phyloP scores from a whole-genome alignment of 441 rosid species.

The Pelargonium cotyledonis region DNA sequence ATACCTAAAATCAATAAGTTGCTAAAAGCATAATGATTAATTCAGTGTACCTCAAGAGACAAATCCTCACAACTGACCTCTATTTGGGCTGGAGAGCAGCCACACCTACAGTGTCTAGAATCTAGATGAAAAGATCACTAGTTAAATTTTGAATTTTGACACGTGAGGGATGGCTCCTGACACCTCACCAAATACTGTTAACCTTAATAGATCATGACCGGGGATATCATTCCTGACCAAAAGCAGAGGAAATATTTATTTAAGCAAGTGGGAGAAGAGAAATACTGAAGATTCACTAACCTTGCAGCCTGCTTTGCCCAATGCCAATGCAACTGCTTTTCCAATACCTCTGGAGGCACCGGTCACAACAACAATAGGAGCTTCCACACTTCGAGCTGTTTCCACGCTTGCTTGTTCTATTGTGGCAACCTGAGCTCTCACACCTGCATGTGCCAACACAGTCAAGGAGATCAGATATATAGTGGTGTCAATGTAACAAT shows the following conservation, averaged over 20 bases:
- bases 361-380: conserved; percentile 78
- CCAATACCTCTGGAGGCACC: conserved; percentile 99
- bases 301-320: conserved; percentile 94
- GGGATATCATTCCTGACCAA: background rate
- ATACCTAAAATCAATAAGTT: background rate
- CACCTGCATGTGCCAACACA: conserved; percentile 27
- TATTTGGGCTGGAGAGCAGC: background rate
- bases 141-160: background rate
- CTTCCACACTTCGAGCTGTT: conserved; percentile 45
- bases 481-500: background rate
- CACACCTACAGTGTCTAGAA: background rate
- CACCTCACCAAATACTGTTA: too few relatives aligned
- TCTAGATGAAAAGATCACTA: background rate
- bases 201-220: too few relatives aligned
- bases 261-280: background rate
- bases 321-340: conserved; percentile 69
- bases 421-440: conserved; percentile 59
- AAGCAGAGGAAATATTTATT: background rate
- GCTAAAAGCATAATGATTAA: background rate
- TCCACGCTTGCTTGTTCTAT: conserved; percentile 39
- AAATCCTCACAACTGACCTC: background rate
- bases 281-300: conserved; percentile 28
- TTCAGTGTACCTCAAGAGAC: background rate
- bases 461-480: background rate
- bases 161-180: too few relatives aligned